Evolutionary conservation across 2,329 filamentous ascomycete species (phyloP), one percentile per base, ranked within the genome.

Genomic region (Thelonectria blattea): DNA sequence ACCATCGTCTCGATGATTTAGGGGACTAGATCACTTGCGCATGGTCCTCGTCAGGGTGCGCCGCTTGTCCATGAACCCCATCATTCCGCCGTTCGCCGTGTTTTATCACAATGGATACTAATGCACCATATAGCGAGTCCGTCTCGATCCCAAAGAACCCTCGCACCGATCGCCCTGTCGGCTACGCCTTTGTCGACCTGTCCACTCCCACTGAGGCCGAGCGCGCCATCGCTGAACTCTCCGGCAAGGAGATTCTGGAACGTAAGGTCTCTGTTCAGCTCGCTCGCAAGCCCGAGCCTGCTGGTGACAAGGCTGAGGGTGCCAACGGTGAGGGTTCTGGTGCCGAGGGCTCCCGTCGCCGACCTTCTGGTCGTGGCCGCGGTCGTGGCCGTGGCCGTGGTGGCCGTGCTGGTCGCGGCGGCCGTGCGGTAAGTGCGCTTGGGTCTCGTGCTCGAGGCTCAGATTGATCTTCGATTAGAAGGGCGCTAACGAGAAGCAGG

Each of bases 91-190:
- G 52, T 43, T 20, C 56, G 27, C 27, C 27, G 27, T 30, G 5
- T 30, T 2, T 30, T 7, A 30, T 30, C n/a, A 34, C 20, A 24
- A 20, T 27, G 18, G 41, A 18, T 34, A 52, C 54, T 12, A 65
- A 81, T 75, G 73, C 63, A 71, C 60, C 55, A 50, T 43, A 30
- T 32, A 98, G 95, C 81, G 95, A 99, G 86, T 96, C 92, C 80
- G 94, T 94, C 79, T 98, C 95, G 72, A 99, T 99, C 81, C 95
- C 95, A 71, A 97, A 96, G 87, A 98, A 99, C 86, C 95, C 95
- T 77, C 94, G 95, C 80, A 99, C 94, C 81, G 94, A 93, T 81
- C 94, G 95, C 78, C 94, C 95, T 68, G 95, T 99, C 78, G 95
- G 95, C 76, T 99, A 98, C 80, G 95, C 95, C 76, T 99, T 99